These are phyloP conservation scores for Fusarium devonianum DNA, from an alignment of 2,329 filamentous ascomycete genomes.

Conservation along the genomic window DNA sequence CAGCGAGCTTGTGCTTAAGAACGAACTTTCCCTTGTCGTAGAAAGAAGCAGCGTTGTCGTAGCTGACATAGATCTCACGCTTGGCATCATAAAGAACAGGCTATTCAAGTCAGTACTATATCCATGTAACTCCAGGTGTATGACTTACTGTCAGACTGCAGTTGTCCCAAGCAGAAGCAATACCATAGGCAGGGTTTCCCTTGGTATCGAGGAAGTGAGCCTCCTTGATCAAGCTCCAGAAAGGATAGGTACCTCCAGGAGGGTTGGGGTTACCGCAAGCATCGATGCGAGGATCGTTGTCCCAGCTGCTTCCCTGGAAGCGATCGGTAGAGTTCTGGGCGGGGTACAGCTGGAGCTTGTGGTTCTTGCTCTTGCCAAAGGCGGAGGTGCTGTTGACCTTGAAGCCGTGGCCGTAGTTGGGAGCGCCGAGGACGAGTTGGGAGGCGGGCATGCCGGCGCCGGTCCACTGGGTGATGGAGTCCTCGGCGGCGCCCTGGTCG, in stretches of 20 bases:
- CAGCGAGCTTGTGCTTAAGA: constrained; percentile 16
- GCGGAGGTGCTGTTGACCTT: constrained; percentile 25
- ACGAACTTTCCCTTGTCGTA: constrained; percentile 28
- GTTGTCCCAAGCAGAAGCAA: constrained; percentile 21
- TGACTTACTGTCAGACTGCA: constrained; percentile 33
- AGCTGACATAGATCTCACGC: constrained; percentile 32
- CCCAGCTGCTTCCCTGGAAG: constrained; percentile 37
- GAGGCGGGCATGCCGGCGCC: constrained; percentile 25
- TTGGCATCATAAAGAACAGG: constrained; percentile 21
- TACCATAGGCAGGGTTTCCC: constrained; percentile 25
- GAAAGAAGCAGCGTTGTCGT: constrained; percentile 28
- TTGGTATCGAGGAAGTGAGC: constrained; percentile 20
- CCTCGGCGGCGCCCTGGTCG: constrained; percentile 24
- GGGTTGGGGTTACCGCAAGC: constrained; percentile 25
- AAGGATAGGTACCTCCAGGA: constrained; percentile 28
- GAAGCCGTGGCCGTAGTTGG: constrained; percentile 31
- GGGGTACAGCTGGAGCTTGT: constrained; percentile 24
- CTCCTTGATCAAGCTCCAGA: constrained; percentile 36
- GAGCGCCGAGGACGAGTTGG: constrained; percentile 27
- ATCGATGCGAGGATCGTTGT: constrained; percentile 23
- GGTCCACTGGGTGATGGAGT: constrained; percentile 20
- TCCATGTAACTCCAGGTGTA: rapidly evolving
- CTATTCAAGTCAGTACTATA: constrained; percentile 4
- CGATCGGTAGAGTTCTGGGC: constrained; percentile 28
- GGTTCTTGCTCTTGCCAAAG: not conserved